A percentile compares a stretch with the other conserved stretches of the same genome.
Evolutionary conservation across 2,329 filamentous ascomycete species (phyloP).

Genomic region (Aspergillaceae sp.): DNA sequence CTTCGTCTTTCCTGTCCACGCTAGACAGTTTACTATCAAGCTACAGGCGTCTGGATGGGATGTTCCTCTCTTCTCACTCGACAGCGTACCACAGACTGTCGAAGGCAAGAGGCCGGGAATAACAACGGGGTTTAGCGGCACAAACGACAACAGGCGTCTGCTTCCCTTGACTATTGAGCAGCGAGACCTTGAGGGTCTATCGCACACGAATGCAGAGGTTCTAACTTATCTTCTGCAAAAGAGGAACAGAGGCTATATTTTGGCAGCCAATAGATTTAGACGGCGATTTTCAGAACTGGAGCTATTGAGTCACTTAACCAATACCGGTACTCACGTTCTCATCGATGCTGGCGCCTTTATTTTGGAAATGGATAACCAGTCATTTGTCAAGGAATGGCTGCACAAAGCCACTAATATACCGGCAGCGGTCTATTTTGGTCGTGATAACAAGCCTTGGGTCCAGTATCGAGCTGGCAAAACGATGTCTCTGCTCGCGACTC

Average conservation of each 20-base stretch:
- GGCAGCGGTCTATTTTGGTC: conserved; percentile 49
- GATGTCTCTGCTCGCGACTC: conserved; percentile 44
- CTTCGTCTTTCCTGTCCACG: conserved; percentile 57
- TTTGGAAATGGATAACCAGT: conserved; percentile 50
- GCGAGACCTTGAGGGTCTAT: conserved; percentile 47
- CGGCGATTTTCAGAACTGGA: conserved; percentile 38
- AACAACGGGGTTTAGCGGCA: conserved; percentile 64
- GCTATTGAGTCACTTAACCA: conserved; percentile 37
- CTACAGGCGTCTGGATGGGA: conserved; percentile 62
- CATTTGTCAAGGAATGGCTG: conserved; percentile 46
- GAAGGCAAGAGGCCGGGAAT: conserved; percentile 15
- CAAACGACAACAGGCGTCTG: conserved; percentile 55
- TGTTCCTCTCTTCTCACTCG: conserved; percentile 41
- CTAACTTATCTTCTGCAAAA: conserved; percentile 48
- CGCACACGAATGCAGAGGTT: conserved; percentile 57
- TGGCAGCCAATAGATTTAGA: conserved; percentile 20
- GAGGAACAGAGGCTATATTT: conserved; percentile 44
- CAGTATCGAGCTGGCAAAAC: conserved; percentile 30
- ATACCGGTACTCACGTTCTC: conserved; percentile 42
- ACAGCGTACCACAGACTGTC: conserved; percentile 1
- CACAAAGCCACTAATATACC: conserved; percentile 34
- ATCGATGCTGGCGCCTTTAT: conserved; percentile 59
- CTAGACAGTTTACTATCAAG: conserved; percentile 56
- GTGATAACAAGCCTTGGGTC: conserved; percentile 39
- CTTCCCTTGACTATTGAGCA: conserved; percentile 56